These are phyloP conservation scores for Venturia aucupariae DNA, from an alignment of 2,329 filamentous ascomycete species.

Conservation along the genomic window DNA sequence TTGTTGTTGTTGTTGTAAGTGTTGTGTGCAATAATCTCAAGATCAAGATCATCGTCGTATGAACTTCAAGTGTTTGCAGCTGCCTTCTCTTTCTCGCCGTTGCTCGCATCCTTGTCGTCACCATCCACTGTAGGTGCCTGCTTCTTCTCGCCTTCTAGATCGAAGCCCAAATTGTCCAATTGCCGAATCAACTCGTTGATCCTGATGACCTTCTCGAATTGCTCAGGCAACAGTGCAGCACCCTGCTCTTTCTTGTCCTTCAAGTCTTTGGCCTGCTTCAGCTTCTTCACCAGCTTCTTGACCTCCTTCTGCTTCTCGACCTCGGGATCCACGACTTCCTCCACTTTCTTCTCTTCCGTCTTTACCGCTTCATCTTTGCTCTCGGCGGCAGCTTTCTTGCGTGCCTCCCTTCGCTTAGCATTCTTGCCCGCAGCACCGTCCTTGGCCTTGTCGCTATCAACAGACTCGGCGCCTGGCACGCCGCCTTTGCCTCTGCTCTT, in stretches of 20 bases:
- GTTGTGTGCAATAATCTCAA: background rate
- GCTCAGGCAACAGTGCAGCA: slow-evolving; percentile 75
- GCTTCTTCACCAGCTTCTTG: slow-evolving; percentile 83
- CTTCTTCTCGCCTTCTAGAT: slow-evolving; percentile 62
- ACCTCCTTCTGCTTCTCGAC: slow-evolving; percentile 87
- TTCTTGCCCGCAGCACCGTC: slow-evolving; percentile 62
- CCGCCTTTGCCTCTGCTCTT: slow-evolving; percentile 62
- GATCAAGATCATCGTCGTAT: background rate
- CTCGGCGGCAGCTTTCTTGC: slow-evolving; percentile 47
- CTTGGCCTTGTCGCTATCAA: slow-evolving; percentile 44
- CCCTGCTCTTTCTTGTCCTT: slow-evolving; percentile 86
- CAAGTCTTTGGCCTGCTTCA: slow-evolving; percentile 85
- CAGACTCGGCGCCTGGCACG: slow-evolving; percentile 61
- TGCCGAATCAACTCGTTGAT: slow-evolving; percentile 90
- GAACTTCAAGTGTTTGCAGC: background rate
- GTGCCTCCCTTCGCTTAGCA: slow-evolving; percentile 64
- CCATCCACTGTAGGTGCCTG: slow-evolving; percentile 12
- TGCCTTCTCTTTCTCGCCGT: background rate
- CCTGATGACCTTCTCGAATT: slow-evolving; percentile 95
- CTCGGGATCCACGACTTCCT: slow-evolving; percentile 50
- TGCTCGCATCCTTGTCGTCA: background rate
- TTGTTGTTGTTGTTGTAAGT: background rate
- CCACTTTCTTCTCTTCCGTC: slow-evolving; percentile 16
- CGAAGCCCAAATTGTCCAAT: slow-evolving; percentile 74
- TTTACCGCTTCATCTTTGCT: background rate